These are phyloP conservation scores for Termitomyces sp. DNA, from an alignment of 768 basidiomycete genomes.

Conservation along the genomic window DNA sequence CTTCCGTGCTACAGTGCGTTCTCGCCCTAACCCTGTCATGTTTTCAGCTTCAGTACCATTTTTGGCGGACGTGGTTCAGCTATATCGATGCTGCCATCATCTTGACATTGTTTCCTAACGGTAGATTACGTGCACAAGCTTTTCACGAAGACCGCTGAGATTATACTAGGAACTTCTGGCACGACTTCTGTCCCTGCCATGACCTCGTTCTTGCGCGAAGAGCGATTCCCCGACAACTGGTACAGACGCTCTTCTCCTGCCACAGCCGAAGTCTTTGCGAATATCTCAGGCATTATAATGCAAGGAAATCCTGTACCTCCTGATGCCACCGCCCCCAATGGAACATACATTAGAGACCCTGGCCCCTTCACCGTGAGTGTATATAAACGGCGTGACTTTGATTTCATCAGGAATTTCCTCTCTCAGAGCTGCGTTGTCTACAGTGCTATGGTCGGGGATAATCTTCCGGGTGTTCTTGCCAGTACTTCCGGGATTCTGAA, in stretches of 20 bases:
- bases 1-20: not conserved
- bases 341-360: conserved; percentile 4
- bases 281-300: not conserved
- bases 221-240: conserved; percentile 9
- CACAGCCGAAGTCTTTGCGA: not conserved
- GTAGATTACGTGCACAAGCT: not conserved
- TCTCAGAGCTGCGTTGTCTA: conserved; percentile 4
- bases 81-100: conserved; percentile 7
- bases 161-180: conserved; percentile 4
- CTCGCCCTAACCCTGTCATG: not conserved
- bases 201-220: conserved; percentile 12
- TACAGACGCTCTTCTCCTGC: conserved; percentile 2
- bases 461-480: conserved; percentile 4
- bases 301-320: not conserved
- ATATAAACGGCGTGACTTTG: not conserved
- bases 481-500: conserved; percentile 10
- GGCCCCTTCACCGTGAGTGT: conserved; percentile 2
- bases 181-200: conserved; percentile 4
- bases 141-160: not conserved
- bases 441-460: conserved; percentile 3
- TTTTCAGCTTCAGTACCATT: conserved; percentile 8
- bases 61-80: conserved; percentile 4
- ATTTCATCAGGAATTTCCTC: not conserved
- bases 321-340: conserved; percentile 5
- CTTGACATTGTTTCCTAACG: conserved; percentile 10